These are phyloP conservation scores for Dendrostoma leiphaemia DNA, from an alignment of 2,329 filamentous ascomycete species.

Conservation along the genomic window DNA sequence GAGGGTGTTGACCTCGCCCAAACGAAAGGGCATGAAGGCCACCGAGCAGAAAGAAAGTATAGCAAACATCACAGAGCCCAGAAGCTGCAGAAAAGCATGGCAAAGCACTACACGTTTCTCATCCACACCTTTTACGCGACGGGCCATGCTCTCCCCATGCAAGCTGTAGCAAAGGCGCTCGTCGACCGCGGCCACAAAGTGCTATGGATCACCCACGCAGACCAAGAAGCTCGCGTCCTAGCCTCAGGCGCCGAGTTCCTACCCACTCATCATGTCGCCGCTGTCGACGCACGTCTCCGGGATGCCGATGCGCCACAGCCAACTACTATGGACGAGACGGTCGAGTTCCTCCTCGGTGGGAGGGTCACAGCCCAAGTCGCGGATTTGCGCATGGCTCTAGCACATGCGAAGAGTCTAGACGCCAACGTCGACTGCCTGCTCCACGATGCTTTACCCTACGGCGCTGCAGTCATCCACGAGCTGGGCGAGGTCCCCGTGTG, in stretches of 20 bases:
- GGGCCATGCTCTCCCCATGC: slow-evolving; percentile 38
- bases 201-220: slow-evolving; percentile 34
- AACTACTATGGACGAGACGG: slow-evolving; percentile 31
- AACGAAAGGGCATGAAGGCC: background rate
- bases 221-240: slow-evolving; percentile 32
- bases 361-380: slow-evolving; percentile 34
- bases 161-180: slow-evolving; percentile 36
- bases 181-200: slow-evolving; percentile 36
- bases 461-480: slow-evolving; percentile 34
- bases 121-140: slow-evolving; percentile 39
- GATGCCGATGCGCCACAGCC: slow-evolving; percentile 19
- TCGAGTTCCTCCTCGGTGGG: slow-evolving; percentile 24
- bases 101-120: slow-evolving; percentile 28
- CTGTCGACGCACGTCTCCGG: slow-evolving; percentile 28
- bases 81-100: background rate
- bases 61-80: background rate
- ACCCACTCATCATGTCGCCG: slow-evolving; percentile 23
- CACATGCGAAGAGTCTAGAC: background rate
- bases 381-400: slow-evolving; percentile 32
- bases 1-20: background rate
- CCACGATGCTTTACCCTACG: slow-evolving; percentile 37
- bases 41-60: background rate
- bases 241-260: slow-evolving; percentile 33
- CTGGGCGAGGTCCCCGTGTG: slow-evolving; percentile 28
- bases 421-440: slow-evolving; percentile 34